Percentiles rank a stretch among this genome's conserved stretches.
phyloP scores from a whole-genome alignment of 805 yeast species.

The Debaryomyces prosopidis region DNA sequence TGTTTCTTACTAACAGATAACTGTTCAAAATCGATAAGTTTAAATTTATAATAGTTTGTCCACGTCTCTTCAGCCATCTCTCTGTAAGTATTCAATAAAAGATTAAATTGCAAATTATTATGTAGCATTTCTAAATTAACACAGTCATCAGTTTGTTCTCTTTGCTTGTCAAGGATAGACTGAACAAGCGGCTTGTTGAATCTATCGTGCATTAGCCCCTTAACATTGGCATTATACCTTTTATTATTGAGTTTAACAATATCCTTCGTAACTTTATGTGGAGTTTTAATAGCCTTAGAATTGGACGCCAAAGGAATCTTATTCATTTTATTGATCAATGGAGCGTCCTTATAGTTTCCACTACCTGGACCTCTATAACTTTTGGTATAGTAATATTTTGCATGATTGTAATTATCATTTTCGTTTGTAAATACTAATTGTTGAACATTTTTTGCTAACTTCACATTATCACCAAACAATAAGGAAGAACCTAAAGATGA shows the following conservation, averaged over 20 bases:
- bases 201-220: conserved; percentile 38
- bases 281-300: conserved; percentile 6
- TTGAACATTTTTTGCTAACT: conserved; percentile 34
- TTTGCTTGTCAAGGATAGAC: conserved; percentile 26
- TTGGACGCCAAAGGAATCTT: conserved; percentile 27
- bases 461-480: conserved; percentile 24
- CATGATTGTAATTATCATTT: conserved; percentile 32
- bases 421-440: conserved; percentile 37
- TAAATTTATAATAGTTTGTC: conserved; percentile 39
- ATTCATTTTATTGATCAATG: conserved; percentile 40
- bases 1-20: conserved; percentile 16
- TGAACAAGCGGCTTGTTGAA: conserved; percentile 33
- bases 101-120: conserved; percentile 40
- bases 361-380: conserved; percentile 46
- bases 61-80: conserved; percentile 41
- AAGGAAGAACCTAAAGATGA: conserved; percentile 19
- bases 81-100: conserved; percentile 39
- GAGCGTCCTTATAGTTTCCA: conserved; percentile 46
- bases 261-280: conserved; percentile 18
- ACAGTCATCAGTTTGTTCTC: conserved; percentile 34
- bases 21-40: conserved; percentile 40
- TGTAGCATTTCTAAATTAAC: conserved; percentile 45
- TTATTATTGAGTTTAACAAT: conserved; percentile 12
- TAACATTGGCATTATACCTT: conserved; percentile 25
- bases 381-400: conserved; percentile 41